Base-by-base conservation (phyloP, 169 alveolate genomes). In the Theileria sp. region DNA sequence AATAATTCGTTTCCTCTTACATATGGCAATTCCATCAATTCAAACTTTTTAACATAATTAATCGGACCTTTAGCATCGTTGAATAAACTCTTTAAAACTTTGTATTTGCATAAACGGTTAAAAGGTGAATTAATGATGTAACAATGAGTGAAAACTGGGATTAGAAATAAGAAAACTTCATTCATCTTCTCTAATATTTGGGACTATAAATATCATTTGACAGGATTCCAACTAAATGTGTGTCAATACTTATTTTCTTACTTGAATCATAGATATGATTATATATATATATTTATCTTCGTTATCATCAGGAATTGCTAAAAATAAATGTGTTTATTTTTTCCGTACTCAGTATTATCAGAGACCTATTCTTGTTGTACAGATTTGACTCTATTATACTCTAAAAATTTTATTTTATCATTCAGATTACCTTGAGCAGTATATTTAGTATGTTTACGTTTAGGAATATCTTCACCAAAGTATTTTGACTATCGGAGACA, bases 301-400 rank as follows among this genome's bases (percentile, higher is more conserved):
- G 19, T 26, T 66, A 34, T 83, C 89, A 49, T 83, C 89, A 9
- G 89, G 89, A 36, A 83, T 77, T 30, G 89, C 89, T 19, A 54
- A 1, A 58, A 30, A 51, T 28, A 7, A 15, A 28, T 44, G 15
- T 21, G 7, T 5, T 12, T 61, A 10, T 15, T 4, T 64, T 64
- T n/a, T 28, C 34, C 51, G 15, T 74, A 74, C 80, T 23, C 38
- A 51, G 30, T 58, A 74, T 74, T n/a, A 83, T 73, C 21, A 83
- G 60, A 36, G 89, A 75, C 62, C 75, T 75, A 68, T 77, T 73
- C 51, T 83, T 77, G 73, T 56, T 83, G 49, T 44, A 77, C 32
- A 83, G 58, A 71, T 74, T 83, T 23, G 89, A 65, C 58, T 76
- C 83, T 5, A 76, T 76, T 38, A 65, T 60, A 28, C 83, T 76